Percentiles rank a stretch among this genome's conserved stretches.
These are phyloP conservation scores for Rhinocladiella similis DNA, from an alignment of 2,329 filamentous ascomycete genomes.

Conservation along the genomic window DNA sequence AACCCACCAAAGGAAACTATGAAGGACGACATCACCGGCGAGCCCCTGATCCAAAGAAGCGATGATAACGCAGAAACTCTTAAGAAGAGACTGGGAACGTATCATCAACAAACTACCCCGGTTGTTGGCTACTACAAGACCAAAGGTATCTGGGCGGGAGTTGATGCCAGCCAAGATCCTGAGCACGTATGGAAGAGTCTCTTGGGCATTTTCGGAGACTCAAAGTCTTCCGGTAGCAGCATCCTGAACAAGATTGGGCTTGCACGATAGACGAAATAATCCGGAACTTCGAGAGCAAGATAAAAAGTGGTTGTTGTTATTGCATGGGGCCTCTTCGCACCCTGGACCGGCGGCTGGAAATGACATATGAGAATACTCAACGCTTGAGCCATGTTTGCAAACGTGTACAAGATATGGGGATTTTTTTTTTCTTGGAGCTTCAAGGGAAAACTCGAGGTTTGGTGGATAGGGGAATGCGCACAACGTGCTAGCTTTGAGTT, in stretches of 20 bases:
- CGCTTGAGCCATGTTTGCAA: constrained; percentile 17
- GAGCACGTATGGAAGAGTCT: constrained; percentile 94
- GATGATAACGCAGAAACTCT: constrained; percentile 96
- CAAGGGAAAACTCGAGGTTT: constrained; percentile 7
- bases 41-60: constrained; percentile 91
- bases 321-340: not conserved
- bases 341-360: constrained; percentile 9
- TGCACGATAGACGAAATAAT: constrained; percentile 15
- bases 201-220: constrained; percentile 75
- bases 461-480: constrained; percentile 18
- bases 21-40: constrained; percentile 95
- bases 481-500: constrained; percentile 19
- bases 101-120: constrained; percentile 89
- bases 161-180: constrained; percentile 95
- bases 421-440: constrained; percentile 10
- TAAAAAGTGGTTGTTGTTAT: constrained; percentile 9
- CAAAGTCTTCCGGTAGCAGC: constrained; percentile 49
- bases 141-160: constrained; percentile 92
- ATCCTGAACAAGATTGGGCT: constrained; percentile 58
- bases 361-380: constrained; percentile 6
- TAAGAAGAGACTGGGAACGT: constrained; percentile 90
- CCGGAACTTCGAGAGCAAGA: not conserved
- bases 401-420: constrained; percentile 23
- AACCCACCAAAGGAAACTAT: constrained; percentile 93
- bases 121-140: constrained; percentile 97